Percentiles rank a stretch among this genome's conserved stretches.
These are phyloP conservation scores for Eragrostis curvula DNA, from an alignment of 176 grass and related monocot genomes.

Conservation along the genomic window DNA sequence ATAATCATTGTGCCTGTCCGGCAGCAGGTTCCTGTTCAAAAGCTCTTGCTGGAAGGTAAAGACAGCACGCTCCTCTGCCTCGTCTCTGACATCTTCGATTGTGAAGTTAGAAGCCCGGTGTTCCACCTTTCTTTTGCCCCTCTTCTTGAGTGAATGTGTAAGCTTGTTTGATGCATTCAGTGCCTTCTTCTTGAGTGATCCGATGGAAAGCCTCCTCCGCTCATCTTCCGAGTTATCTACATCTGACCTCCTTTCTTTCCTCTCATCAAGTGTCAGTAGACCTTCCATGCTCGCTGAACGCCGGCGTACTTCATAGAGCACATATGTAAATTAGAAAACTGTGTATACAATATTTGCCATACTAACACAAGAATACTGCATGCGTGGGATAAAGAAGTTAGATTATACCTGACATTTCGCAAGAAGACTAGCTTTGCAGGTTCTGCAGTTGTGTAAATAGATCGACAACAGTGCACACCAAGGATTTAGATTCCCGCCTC, in stretches of 20 bases:
- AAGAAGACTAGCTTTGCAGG: conserved; percentile 8
- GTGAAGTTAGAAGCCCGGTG: conserved; percentile 58
- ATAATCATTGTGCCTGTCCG: conserved; percentile 78
- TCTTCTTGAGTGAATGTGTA: conserved; percentile 87
- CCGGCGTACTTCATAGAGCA: conserved; percentile 41
- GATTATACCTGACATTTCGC: conserved; percentile 56
- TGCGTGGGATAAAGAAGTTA: not conserved
- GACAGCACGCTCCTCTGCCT: conserved; percentile 77
- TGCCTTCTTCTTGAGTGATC: conserved; percentile 88
- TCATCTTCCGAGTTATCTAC: conserved; percentile 92
- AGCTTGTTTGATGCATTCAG: conserved; percentile 81
- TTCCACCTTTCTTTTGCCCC: conserved; percentile 75
- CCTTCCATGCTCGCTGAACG: conserved; percentile 63
- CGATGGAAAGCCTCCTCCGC: conserved; percentile 74
- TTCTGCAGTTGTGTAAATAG: not conserved
- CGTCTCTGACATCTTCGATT: conserved; percentile 85
- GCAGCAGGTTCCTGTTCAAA: conserved; percentile 62
- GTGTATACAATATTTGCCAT: not conserved
- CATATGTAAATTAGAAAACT: conserved; percentile 5
- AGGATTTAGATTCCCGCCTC: conserved; percentile 12
- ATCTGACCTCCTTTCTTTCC: conserved; percentile 71
- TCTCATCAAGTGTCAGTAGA: conserved; percentile 52
- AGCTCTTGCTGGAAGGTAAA: conserved; percentile 82
- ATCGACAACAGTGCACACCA: not conserved
- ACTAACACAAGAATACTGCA: conserved; percentile 15